Conservation (phyloP, 208 protist genomes). For the Acanthamoeba culbertsoni region DNA sequence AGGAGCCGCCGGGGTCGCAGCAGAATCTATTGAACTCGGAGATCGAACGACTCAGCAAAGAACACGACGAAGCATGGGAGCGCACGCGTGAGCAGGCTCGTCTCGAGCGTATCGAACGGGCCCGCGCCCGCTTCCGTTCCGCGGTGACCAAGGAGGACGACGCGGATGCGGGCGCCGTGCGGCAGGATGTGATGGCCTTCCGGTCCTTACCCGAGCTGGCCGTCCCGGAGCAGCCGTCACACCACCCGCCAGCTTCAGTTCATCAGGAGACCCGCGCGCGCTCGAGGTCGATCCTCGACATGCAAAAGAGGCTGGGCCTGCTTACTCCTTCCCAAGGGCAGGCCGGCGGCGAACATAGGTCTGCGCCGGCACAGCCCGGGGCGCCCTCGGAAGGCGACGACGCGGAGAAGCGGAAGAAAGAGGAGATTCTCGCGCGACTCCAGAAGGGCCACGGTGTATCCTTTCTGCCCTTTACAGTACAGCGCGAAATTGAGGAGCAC, state of each 20-base stretch:
- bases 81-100: background rate
- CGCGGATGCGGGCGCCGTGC: background rate
- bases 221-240: background rate
- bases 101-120: background rate
- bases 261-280: background rate
- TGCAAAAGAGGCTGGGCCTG: conserved; percentile 10
- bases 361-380: background rate
- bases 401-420: background rate
- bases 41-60: background rate
- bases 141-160: background rate
- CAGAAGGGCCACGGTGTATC: background rate
- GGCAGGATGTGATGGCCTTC: background rate
- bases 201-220: background rate
- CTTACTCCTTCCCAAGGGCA: background rate
- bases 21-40: background rate
- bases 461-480: background rate
- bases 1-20: background rate
- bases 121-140: background rate
- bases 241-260: background rate
- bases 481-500: background rate
- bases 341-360: background rate
- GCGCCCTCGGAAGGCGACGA: background rate
- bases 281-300: conserved; percentile 13
- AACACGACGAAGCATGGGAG: background rate
- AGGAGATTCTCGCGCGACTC: background rate